Evolutionary conservation across 257 asterid species (phyloP).

Genomic region (Solanum stenotomum): DNA sequence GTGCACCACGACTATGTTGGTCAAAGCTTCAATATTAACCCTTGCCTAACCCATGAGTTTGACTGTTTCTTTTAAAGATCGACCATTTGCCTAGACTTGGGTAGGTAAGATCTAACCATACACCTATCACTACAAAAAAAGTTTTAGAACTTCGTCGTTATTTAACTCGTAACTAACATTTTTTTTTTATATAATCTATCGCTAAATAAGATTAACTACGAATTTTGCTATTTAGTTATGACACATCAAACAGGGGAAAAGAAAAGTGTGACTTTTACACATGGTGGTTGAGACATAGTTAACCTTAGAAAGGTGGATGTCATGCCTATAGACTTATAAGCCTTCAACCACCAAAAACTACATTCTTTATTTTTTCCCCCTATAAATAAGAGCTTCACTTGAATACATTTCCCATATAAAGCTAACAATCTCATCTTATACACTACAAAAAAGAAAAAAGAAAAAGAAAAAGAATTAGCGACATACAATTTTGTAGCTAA

Average conservation of each 20-base stretch:
- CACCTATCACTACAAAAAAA: background rate
- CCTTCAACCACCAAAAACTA: background rate
- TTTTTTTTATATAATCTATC: background rate
- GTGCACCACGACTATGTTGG: too few relatives aligned
- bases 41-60: background rate
- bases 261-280: too few relatives aligned
- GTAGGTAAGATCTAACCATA: background rate
- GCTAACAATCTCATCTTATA: background rate
- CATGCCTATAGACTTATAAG: background rate
- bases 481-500: background rate
- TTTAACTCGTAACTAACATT: background rate
- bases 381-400: background rate
- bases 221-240: background rate
- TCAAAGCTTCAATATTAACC: background rate
- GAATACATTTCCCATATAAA: background rate
- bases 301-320: background rate
- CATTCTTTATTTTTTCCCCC: background rate
- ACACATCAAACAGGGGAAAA: background rate
- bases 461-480: background rate
- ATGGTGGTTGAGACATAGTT: background rate
- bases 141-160: background rate
- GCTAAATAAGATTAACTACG: background rate
- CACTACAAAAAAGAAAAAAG: too few relatives aligned
- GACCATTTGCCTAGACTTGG: background rate
- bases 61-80: background rate